phyloP scores from a whole-genome alignment of 2,329 filamentous ascomycete species.

The Diaporthe caulivora region DNA sequence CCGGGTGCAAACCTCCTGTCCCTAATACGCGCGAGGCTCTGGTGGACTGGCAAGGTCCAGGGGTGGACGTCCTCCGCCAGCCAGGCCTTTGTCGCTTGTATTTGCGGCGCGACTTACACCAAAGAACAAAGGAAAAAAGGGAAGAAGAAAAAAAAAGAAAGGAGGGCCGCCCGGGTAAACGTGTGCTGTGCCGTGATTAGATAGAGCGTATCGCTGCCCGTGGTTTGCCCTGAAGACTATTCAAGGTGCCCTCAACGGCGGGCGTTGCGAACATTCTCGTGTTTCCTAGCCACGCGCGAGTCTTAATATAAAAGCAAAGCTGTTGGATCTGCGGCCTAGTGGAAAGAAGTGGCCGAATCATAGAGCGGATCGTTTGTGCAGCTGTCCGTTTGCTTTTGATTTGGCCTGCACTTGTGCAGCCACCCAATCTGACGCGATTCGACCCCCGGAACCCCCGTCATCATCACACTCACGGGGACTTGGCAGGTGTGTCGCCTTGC shows the following conservation, averaged over 20 bases:
- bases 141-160: not conserved
- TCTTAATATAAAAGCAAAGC: constrained; percentile 47
- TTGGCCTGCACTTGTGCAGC: constrained; percentile 46
- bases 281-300: constrained; percentile 47
- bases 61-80: constrained; percentile 1
- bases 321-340: constrained; percentile 44
- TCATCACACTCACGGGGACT: constrained; percentile 34
- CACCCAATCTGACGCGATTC: constrained; percentile 44
- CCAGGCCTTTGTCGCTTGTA: constrained; percentile 12
- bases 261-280: constrained; percentile 37
- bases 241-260: constrained; percentile 19
- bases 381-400: constrained; percentile 52
- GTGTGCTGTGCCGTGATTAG: constrained; percentile 13
- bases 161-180: not conserved
- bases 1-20: constrained; percentile 31
- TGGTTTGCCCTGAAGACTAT: constrained; percentile 21
- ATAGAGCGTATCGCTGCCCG: constrained; percentile 4
- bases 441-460: constrained; percentile 33
- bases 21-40: constrained; percentile 20
- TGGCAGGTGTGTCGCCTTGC: constrained; percentile 36
- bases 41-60: constrained; percentile 1
- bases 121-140: no score
- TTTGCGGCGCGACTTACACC: not conserved
- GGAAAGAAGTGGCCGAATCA: constrained; percentile 42
- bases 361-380: constrained; percentile 52